Conservation (phyloP, 345 rosid genomes). For the Rhizophora mangle region DNA sequence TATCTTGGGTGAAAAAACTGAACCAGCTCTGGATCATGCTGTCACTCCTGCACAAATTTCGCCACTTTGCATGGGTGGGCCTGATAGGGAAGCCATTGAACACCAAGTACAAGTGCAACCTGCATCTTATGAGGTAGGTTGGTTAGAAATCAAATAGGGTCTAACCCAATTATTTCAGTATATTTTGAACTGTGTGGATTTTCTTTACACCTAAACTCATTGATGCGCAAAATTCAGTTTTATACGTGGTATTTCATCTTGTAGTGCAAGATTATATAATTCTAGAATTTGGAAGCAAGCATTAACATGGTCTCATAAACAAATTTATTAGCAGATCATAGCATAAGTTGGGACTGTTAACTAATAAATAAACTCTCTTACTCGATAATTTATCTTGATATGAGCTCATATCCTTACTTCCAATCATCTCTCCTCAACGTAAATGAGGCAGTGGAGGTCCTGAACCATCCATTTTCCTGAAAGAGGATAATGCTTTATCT, state of each 20-base stretch:
- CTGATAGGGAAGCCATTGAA: constrained; percentile 35
- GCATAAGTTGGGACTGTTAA: neutral
- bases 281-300: no score
- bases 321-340: neutral
- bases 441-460: no score
- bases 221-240: neutral
- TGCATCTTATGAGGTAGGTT: constrained; percentile 36
- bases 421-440: no score
- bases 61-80: constrained; percentile 21
- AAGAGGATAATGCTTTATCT: neutral
- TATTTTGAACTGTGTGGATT: neutral
- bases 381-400: no score
- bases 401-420: no score
- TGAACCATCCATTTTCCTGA: neutral
- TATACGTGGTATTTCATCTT: neutral
- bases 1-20: constrained; percentile 26
- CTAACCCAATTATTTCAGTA: constrained; percentile 9
- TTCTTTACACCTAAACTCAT: neutral
- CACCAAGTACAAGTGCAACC: constrained; percentile 30
- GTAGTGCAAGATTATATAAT: neutral
- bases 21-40: constrained; percentile 29
- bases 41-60: constrained; percentile 33
- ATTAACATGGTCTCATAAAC: no score
- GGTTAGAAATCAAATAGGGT: constrained; percentile 6
- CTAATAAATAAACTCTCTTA: neutral